Evolutionary conservation across 176 grass and related monocot genomes (phyloP).

Genomic region (Triticum aestivum): IWGSC_CS_RefSeq_v2.1 NC_057797.1:661567638-661568137

Average conservation of each 20-base stretch:
- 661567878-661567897: background rate
- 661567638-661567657: too few species aligned
- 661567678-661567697: too few species aligned
- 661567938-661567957: background rate
- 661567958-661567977: background rate
- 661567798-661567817: too few species aligned
- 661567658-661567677: too few species aligned
- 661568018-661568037: background rate
- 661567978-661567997: background rate
- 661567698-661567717: too few species aligned
- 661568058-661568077: background rate
- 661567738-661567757: too few species aligned
- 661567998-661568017: background rate
- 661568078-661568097: background rate
- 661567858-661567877: background rate
- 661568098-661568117: background rate
- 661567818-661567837: too few species aligned
- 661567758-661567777: too few species aligned
- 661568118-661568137: background rate
- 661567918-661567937: background rate
- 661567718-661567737: too few species aligned
- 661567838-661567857: too few species aligned
- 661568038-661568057: background rate
- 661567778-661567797: too few species aligned
- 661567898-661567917: background rate